Conservation (phyloP, 2,329 filamentous ascomycete species). For the Diaporthe sp. region DNA sequence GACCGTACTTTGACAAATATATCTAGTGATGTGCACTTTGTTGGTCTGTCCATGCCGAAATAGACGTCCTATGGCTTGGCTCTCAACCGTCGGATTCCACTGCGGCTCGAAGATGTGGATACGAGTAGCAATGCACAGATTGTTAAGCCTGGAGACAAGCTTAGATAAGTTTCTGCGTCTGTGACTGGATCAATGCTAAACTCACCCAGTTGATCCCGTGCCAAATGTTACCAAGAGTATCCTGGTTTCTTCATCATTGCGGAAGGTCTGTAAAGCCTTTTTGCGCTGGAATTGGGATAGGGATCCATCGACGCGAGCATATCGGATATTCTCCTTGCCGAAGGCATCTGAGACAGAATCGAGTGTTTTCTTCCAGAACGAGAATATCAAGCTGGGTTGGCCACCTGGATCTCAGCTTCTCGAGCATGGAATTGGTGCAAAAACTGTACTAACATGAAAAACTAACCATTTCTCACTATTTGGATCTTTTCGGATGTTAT, state of each 20-base stretch:
- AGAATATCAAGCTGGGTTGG: constrained; percentile 1
- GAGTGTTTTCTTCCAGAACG: constrained; percentile 27
- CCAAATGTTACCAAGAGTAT: constrained; percentile 26
- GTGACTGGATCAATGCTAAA: not conserved
- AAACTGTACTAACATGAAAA: not conserved
- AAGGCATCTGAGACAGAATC: not conserved
- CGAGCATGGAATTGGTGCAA: not conserved
- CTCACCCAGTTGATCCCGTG: constrained; percentile 31
- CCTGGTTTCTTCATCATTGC: not conserved
- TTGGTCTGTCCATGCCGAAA: constrained; percentile 48
- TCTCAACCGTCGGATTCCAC: constrained; percentile 51
- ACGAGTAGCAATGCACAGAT: constrained; percentile 48
- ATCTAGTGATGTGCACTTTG: constrained; percentile 46
- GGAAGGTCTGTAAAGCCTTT: not conserved
- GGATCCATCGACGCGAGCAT: not conserved
- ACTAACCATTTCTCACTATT: not conserved
- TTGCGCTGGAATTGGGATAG: not conserved
- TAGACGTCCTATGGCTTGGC: constrained; percentile 49
- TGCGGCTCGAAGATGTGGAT: constrained; percentile 51
- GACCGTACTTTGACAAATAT: constrained; percentile 48
- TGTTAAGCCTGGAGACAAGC: constrained; percentile 40
- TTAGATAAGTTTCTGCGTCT: too few relatives aligned
- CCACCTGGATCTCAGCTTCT: not conserved
- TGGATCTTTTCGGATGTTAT: not conserved
- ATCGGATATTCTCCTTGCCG: not conserved